Percentiles rank a stretch among this genome's conserved stretches.
Evolutionary conservation across 2,329 filamentous ascomycete genomes (phyloP).

Genomic region (Trichophyton mentagrophytes): DNA sequence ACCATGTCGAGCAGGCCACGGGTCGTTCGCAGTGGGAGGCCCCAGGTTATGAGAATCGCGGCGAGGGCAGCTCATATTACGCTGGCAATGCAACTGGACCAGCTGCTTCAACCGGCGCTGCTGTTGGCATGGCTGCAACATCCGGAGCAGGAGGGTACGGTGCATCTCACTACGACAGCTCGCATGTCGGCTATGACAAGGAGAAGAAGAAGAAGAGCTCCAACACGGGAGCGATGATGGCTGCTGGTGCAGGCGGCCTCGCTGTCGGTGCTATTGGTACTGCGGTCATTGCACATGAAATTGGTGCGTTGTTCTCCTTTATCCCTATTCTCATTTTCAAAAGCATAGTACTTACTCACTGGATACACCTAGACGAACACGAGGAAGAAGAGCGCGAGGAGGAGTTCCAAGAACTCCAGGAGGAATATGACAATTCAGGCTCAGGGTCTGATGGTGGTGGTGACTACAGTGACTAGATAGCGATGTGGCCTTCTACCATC

Average conservation of each 20-base stretch:
- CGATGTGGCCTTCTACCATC: no score
- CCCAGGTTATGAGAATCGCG: conserved; percentile 42
- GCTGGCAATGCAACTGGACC: not conserved
- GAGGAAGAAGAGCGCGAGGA: not conserved
- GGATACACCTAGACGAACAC: not conserved
- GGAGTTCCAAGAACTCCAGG: not conserved
- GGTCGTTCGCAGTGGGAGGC: conserved; percentile 40
- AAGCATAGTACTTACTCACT: not conserved
- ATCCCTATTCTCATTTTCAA: not conserved
- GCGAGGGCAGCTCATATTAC: conserved; percentile 48
- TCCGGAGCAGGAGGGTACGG: not conserved
- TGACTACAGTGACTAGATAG: not conserved
- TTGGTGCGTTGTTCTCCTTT: conserved; percentile 15
- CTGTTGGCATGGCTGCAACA: not conserved
- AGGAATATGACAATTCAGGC: not conserved
- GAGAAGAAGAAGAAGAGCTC: conserved; percentile 28
- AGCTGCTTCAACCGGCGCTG: not conserved
- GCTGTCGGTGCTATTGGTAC: conserved; percentile 46
- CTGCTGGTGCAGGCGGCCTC: conserved; percentile 46
- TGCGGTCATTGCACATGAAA: conserved; percentile 43
- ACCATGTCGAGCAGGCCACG: conserved; percentile 37
- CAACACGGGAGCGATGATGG: conserved; percentile 40
- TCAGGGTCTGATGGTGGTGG: not conserved
- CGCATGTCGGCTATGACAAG: conserved; percentile 8
- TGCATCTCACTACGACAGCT: not conserved